Base-by-base conservation (phyloP, 352 stramenopile species). In the Phytophthora parvispora region DNA sequence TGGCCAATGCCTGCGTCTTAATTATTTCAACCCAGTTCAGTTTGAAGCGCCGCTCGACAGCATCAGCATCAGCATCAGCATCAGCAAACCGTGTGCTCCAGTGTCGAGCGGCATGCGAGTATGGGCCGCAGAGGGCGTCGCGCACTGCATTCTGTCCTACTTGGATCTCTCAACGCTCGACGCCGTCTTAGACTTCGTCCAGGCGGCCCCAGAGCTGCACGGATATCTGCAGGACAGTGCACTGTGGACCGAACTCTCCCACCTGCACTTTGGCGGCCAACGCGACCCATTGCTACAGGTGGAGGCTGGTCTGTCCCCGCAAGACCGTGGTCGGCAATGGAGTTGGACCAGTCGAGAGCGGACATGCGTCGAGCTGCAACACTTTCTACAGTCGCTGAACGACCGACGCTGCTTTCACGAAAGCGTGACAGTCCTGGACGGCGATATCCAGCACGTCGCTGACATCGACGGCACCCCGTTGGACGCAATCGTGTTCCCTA, bases 401-500 rank as follows among this genome's bases (percentile, higher is more conserved):
- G 73, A 80, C 12, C 58, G 38, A 15, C 22, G n/a, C n/a, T 56
- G 43, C 51, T 84, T 84, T 36, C 47, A 77, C 3, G 31, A 61
- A 42, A 43, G 47, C 1, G 62, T 84, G 49, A 45, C 38, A 2
- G 36, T 87, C 20, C 29, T 83, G 15, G 42, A 43, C 5, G 72
- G 59, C 6, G 67, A 87, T 51, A 75, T 84, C 36, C 57, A 59
- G 12, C 12, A 60, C 25, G 32, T 61, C 15, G 27, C 48, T 5
- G 48, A 55, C 18, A 69, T 86, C 31, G 49, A 73, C 48, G 66
- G 60, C 48, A 24, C 16, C 25, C 53, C 52, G 18, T 45, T 85
- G 16, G 81, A 87, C 42, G 78, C 64, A 15, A 76, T 90, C 42
- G 74, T 65, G n/a, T 90, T 90, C 60, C 77, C 82, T 10, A 83